These are phyloP conservation scores for Golubevia sp. DNA, from an alignment of 1,284 basidiomycete genomes.

Conservation along the genomic window DNA sequence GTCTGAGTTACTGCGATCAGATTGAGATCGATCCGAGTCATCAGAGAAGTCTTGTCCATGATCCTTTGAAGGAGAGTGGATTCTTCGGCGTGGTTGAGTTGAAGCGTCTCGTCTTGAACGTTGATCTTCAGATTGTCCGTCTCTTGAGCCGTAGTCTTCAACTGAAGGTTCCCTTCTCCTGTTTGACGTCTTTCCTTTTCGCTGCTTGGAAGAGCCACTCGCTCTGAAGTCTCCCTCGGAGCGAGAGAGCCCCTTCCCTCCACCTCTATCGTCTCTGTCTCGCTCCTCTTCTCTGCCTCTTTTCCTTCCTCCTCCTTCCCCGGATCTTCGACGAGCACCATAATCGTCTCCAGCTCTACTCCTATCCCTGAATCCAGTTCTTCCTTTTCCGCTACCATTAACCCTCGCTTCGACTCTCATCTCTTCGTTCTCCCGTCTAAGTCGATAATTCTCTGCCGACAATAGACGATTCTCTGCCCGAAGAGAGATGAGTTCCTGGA, in stretches of 20 bases:
- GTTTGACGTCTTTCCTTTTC: background rate
- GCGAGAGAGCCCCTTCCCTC: background rate
- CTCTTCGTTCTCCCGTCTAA: background rate
- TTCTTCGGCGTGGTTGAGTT: too few relatives aligned
- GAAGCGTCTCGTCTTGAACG: too few relatives aligned
- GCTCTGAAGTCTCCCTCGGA: background rate
- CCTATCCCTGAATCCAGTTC: background rate
- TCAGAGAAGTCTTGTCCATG: too few relatives aligned
- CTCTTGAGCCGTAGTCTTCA: background rate
- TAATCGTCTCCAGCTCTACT: background rate
- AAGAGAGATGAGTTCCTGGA: background rate
- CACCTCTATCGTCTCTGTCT: background rate
- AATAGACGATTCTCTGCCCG: background rate
- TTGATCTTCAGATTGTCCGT: too few relatives aligned
- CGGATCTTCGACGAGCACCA: background rate
- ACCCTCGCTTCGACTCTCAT: background rate
- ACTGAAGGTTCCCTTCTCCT: background rate
- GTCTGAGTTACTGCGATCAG: too few relatives aligned
- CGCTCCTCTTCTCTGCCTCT: background rate
- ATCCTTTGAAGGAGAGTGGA: too few relatives aligned
- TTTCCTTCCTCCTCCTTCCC: background rate
- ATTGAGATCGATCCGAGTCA: too few relatives aligned
- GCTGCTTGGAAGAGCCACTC: too few relatives aligned
- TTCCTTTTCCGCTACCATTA: background rate
- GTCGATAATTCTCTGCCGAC: background rate